Evolutionary conservation across 805 yeast genomes (phyloP), one percentile per base, ranked within the genome.

Genomic region (Priceomyces haplophilus): DNA sequence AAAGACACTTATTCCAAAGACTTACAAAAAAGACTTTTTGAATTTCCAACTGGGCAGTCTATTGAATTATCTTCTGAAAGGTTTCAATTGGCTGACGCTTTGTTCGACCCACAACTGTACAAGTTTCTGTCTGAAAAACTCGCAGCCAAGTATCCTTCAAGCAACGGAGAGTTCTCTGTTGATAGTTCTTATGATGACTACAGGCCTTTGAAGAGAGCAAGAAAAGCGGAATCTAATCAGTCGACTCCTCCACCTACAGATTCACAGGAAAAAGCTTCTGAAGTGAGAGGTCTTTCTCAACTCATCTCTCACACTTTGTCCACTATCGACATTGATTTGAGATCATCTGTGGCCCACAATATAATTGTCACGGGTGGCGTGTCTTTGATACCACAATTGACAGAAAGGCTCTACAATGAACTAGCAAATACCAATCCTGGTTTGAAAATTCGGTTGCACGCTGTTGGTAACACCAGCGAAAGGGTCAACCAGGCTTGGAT

Each of bases 341-440:
- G 95, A 46, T 85, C 96, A 1, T 85, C 88, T 34, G 71, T 88
- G 17, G 96, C 96, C 0, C 91, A 88, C 63, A 89, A 89, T 57
- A 83, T 90, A 42, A 85, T 90, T 13, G 73, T 90, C 19, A 88
- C 95, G 0, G 97, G 97, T 17, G 86, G 95, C 2, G 73, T 83
- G 0, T 83, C 95, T 6, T 72, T 87, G 44, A 73, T 87, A 15
- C 95, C 95, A 11, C 95, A 93, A 4, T 66, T 89, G 41, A 83
- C 84, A 15, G 95, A 88, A 53, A 69, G 95, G 48, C 62, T 90
- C 45, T 79, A 82, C 61, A 69, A 76, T 36, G 97, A 89, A 53
- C 66, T 90, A 41, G 75, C 82, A 23, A 70, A 73, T 40, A 67
- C 75, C 45, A 81, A 89, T 54, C 96, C 97, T 4, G 95, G 95